Conservation (phyloP, 2,329 filamentous ascomycete genomes). For the Xylariaceae sp. region DNA sequence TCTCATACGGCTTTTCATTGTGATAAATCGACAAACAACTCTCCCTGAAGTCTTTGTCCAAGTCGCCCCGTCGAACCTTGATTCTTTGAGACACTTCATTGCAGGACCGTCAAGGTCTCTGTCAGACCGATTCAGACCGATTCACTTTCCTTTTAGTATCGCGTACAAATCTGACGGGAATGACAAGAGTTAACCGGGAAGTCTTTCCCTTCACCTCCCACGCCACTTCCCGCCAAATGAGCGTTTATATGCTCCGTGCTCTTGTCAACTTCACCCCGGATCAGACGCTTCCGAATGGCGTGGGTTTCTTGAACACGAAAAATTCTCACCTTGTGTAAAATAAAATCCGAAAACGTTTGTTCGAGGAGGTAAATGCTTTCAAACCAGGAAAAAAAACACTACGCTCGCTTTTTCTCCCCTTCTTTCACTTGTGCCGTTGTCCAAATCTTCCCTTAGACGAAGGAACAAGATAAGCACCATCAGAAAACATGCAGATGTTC, state of each 20-base stretch:
- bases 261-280: neutral
- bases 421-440: neutral
- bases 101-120: neutral
- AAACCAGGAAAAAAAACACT: neutral
- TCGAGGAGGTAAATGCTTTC: neutral
- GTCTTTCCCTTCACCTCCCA: neutral
- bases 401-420: neutral
- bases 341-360: neutral
- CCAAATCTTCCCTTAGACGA: neutral
- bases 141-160: neutral
- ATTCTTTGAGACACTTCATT: neutral
- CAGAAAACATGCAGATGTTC: neutral
- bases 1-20: neutral
- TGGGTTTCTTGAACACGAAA: neutral
- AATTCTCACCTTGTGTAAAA: no score
- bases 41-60: neutral
- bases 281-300: constrained; percentile 11
- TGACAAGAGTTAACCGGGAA: neutral
- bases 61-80: neutral
- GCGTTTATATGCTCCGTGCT: constrained; percentile 3
- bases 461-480: neutral
- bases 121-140: neutral
- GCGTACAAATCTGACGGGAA: neutral
- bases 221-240: neutral
- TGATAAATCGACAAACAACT: neutral